These are phyloP conservation scores for Penicillium griseofulvum DNA, from an alignment of 2,329 filamentous ascomycete species.

Conservation along the genomic window DNA sequence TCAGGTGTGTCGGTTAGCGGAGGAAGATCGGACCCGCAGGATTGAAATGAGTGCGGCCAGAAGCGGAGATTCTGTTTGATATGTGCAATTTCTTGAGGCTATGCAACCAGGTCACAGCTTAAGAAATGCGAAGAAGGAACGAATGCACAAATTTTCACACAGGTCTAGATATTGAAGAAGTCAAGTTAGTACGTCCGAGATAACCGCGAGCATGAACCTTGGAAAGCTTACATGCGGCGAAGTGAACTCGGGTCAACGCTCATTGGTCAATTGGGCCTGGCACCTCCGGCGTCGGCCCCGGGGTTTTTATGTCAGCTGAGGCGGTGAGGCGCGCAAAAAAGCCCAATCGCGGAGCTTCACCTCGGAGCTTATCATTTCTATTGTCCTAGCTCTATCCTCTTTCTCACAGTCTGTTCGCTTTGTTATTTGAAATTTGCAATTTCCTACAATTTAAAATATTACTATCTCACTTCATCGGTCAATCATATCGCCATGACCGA, in stretches of 20 bases:
- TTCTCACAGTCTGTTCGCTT: neutral
- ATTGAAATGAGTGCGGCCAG: neutral
- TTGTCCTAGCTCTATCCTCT: neutral
- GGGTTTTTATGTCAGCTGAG: conserved; percentile 6
- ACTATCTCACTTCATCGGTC: neutral
- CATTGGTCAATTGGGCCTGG: conserved; percentile 15
- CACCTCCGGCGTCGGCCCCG: conserved; percentile 4
- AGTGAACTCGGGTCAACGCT: conserved; percentile 4
- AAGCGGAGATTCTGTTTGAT: neutral
- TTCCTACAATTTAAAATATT: neutral
- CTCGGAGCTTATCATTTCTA: neutral
- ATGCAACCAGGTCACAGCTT: neutral
- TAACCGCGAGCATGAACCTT: conserved; percentile 7
- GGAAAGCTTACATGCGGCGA: conserved; percentile 23
- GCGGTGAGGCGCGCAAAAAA: conserved; percentile 22
- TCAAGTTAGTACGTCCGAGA: conserved; percentile 9
- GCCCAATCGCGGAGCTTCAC: conserved; percentile 17
- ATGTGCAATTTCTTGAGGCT: neutral
- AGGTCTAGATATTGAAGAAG: neutral
- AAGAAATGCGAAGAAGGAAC: neutral
- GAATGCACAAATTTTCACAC: neutral
- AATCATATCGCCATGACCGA: conserved; percentile 27
- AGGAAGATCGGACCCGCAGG: conserved; percentile 18
- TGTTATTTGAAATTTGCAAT: neutral
- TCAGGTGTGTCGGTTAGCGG: conserved; percentile 14